Percentiles rank a stretch among this genome's conserved stretches.
These are phyloP conservation scores for Alnus rubra DNA, from an alignment of 306 rosid species.

Conservation along the genomic window DNA sequence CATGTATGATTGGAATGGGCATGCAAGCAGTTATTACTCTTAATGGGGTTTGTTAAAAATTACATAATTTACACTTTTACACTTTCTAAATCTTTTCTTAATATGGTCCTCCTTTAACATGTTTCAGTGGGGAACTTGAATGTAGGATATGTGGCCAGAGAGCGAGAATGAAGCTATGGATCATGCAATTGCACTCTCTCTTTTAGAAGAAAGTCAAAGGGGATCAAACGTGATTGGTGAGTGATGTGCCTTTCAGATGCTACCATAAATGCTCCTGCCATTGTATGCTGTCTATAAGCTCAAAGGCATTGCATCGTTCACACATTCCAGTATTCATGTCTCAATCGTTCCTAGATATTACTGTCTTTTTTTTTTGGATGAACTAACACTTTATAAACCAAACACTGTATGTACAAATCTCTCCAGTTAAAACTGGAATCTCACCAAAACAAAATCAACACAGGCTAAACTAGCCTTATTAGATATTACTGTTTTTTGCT, in stretches of 20 bases:
- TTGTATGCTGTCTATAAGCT: not conserved
- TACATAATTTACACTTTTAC: not conserved
- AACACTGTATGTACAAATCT: no score
- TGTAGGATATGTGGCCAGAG: conserved; percentile 77
- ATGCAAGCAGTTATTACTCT: not conserved
- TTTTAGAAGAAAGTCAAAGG: conserved; percentile 63
- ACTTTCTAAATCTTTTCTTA: conserved; percentile 6
- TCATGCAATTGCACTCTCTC: conserved; percentile 86
- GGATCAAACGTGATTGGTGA: conserved; percentile 63
- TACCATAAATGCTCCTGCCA: not conserved
- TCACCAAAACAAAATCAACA: no score
- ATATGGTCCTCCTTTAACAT: conserved; percentile 20
- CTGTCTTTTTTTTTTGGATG: not conserved
- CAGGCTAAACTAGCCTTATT: no score
- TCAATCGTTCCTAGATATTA: not conserved
- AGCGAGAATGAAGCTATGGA: conserved; percentile 78
- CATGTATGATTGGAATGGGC: not conserved
- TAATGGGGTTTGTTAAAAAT: not conserved
- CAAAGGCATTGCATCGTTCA: not conserved
- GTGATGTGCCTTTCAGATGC: conserved; percentile 32
- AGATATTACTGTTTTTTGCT: not conserved
- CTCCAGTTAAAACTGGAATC: no score
- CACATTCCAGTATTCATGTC: not conserved
- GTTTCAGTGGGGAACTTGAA: conserved; percentile 31
- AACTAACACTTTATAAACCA: no score